Evolutionary conservation across 108 stramenopile species (phyloP).

Genomic region (Cyclotella atomus): DNA sequence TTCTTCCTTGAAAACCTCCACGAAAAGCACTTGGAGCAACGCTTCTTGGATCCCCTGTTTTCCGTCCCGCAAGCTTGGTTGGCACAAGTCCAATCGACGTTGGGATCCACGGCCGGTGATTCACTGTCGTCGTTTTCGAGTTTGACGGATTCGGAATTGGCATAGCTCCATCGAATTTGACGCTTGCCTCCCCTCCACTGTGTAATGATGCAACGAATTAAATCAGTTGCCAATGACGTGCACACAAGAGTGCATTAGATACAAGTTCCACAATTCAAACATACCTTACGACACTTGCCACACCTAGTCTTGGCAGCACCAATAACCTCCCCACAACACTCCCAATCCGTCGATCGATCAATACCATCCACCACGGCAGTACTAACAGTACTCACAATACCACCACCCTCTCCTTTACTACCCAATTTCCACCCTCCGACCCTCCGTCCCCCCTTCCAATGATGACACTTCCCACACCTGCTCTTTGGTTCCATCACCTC

Average conservation of each 20-base stretch:
- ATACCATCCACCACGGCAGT: conserved; percentile 11
- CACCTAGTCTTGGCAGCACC: conserved; percentile 18
- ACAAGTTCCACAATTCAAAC: no score
- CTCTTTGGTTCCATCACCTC: conserved; percentile 11
- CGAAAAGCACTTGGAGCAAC: conserved; percentile 32
- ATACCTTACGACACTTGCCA: conserved; percentile 41
- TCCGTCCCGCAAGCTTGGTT: conserved; percentile 18
- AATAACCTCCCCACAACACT: conserved; percentile 22
- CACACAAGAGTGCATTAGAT: no score
- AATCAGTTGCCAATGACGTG: no score
- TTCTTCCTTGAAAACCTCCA: conserved; percentile 27
- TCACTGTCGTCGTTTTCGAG: background rate
- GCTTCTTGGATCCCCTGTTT: conserved; percentile 26
- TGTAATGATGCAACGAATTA: no score
- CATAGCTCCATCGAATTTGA: conserved; percentile 11
- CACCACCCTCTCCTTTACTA: background rate
- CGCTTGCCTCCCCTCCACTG: conserved; percentile 39
- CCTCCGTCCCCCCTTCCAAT: conserved; percentile 32
- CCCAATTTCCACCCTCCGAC: conserved; percentile 22
- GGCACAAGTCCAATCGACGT: conserved; percentile 22
- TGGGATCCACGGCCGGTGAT: background rate
- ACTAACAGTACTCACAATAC: background rate
- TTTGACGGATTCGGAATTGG: background rate
- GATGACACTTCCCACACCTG: conserved; percentile 34
- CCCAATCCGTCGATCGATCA: conserved; percentile 27